A percentile compares a stretch with the other conserved stretches of the same genome.
phyloP scores from a whole-genome alignment of 192 early-diverging fungal species.

The Coemansia sp. region DNA sequence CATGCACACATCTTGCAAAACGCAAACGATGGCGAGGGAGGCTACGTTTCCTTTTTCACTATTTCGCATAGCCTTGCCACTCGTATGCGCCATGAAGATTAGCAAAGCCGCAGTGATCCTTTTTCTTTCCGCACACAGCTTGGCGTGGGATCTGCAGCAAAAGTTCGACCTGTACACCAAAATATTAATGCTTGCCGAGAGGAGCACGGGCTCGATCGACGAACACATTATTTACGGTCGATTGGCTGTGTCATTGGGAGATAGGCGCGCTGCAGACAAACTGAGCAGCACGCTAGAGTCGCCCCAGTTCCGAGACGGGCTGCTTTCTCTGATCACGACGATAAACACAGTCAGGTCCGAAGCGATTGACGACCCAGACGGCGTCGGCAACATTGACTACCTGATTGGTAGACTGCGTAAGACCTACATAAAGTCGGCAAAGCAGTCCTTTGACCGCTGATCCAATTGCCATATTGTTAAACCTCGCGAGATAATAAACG shows the following conservation, averaged over 20 bases:
- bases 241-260: conserved; percentile 26
- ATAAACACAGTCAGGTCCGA: conserved; percentile 21
- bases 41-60: too few relatives aligned
- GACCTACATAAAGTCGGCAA: conserved; percentile 24
- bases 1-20: background rate
- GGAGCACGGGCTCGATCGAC: conserved; percentile 17
- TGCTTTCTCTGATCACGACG: conserved; percentile 21
- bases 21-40: too few relatives aligned
- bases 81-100: background rate
- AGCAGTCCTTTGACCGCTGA: conserved; percentile 16
- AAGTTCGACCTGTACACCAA: conserved; percentile 34
- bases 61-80: background rate
- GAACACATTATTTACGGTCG: conserved; percentile 36
- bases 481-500: too few relatives aligned
- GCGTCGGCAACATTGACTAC: conserved; percentile 35
- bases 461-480: background rate
- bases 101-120: background rate
- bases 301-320: conserved; percentile 27
- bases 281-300: conserved; percentile 21
- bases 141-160: conserved; percentile 26
- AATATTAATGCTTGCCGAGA: conserved; percentile 20
- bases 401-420: conserved; percentile 20
- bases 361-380: conserved; percentile 19
- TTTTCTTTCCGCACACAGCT: background rate
- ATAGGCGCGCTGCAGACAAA: conserved; percentile 19